phyloP scores from a whole-genome alignment of 352 stramenopile species.

The Phytophthora cajani region DNA sequence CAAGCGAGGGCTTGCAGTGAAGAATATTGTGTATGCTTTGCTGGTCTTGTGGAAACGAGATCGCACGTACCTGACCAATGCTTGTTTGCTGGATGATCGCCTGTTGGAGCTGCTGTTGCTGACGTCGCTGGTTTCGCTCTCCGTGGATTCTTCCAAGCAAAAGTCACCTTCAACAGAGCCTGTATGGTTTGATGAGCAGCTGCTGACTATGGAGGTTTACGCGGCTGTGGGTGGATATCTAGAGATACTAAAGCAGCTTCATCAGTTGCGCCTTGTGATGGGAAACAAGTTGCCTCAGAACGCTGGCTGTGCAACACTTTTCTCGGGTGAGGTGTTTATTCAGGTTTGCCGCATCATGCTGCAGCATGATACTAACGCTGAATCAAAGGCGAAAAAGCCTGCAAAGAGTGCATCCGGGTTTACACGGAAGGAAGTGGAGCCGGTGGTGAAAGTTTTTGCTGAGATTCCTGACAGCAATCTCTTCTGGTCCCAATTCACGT shows the following conservation, averaged over 20 bases:
- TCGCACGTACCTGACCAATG: conserved; percentile 31
- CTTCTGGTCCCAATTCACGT: conserved; percentile 45
- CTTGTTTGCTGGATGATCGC: conserved; percentile 43
- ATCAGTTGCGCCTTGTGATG: conserved; percentile 58
- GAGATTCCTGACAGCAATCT: conserved; percentile 24
- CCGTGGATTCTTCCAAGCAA: conserved; percentile 40
- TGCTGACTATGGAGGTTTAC: conserved; percentile 62
- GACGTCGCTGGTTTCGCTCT: conserved; percentile 55
- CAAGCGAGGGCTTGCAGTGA: conserved; percentile 46
- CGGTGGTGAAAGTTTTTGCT: conserved; percentile 29
- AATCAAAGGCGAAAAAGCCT: conserved; percentile 18
- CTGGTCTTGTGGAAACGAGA: conserved; percentile 65
- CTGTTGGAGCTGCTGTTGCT: conserved; percentile 66
- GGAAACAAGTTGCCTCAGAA: conserved; percentile 48
- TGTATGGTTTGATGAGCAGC: conserved; percentile 39
- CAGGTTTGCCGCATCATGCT: conserved; percentile 52
- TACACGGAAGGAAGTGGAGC: conserved; percentile 37
- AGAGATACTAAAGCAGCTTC: conserved; percentile 61
- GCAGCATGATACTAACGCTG: conserved; percentile 11
- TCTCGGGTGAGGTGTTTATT: conserved; percentile 75
- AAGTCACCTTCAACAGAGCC: conserved; percentile 10
- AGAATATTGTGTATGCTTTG: conserved; percentile 63
- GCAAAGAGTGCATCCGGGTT: conserved; percentile 18
- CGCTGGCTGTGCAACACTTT: conserved; percentile 57
- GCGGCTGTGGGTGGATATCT: conserved; percentile 53